phyloP scores from a whole-genome alignment of 371 early-diverging fungal species.

The Apophysomyces ossiformis region DNA sequence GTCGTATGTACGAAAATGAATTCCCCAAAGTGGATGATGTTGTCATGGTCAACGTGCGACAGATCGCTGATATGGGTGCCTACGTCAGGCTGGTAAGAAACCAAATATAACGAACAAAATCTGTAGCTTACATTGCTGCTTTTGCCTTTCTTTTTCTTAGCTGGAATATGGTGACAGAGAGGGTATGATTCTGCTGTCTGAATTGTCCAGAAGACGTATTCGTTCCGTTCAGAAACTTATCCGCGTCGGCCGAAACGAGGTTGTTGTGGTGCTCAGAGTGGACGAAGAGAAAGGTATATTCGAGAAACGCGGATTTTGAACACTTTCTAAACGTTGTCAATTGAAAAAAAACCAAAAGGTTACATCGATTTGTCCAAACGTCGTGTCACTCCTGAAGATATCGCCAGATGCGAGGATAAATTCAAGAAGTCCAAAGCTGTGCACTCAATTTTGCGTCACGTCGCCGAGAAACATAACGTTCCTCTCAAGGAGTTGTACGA shows the following conservation, averaged over 20 bases:
- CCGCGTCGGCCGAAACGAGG: constrained; percentile 96
- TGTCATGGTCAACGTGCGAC: constrained; percentile 98
- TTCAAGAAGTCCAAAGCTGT: constrained; percentile 97
- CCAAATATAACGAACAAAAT: not conserved
- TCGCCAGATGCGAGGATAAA: constrained; percentile 92
- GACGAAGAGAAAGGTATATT: constrained; percentile 96
- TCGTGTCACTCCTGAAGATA: constrained; percentile 97
- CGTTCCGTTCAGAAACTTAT: constrained; percentile 98
- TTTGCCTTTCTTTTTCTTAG: constrained; percentile 25
- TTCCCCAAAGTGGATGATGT: constrained; percentile 98
- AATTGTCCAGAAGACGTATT: constrained; percentile 97
- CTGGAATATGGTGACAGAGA: constrained; percentile 92
- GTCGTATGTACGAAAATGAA: constrained; percentile 93
- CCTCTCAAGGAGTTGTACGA: constrained; percentile 89
- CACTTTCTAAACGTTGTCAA: not conserved
- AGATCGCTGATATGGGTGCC: constrained; percentile 98
- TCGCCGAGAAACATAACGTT: constrained; percentile 88
- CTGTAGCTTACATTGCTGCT: not conserved
- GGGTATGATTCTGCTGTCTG: constrained; percentile 98
- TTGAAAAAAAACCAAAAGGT: constrained; percentile 50
- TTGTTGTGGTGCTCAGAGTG: constrained; percentile 97
- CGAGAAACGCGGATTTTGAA: not conserved
- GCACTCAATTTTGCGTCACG: constrained; percentile 85
- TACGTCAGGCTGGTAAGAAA: constrained; percentile 87
- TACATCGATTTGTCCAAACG: constrained; percentile 99